Conservation (phyloP, 2,329 filamentous ascomycete species). For the Arthrobotrys entomopaga region DNA sequence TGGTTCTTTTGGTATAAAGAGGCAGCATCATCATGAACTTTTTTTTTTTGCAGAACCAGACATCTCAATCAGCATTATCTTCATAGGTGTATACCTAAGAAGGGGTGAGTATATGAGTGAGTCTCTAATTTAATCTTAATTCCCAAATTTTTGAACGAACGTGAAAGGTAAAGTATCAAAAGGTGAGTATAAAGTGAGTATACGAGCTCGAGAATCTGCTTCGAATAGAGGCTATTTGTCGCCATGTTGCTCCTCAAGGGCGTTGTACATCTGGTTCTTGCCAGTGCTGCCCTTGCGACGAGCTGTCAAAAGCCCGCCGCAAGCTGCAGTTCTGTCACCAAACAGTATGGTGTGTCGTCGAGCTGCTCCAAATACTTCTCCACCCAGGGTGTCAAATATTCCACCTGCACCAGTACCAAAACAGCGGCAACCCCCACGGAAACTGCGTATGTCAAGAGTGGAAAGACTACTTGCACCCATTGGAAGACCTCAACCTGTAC, state of each 20-base stretch:
- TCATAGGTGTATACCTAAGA: too few species aligned
- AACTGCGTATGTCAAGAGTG: conserved; percentile 10
- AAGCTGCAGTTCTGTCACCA: conserved; percentile 12
- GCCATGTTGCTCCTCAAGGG: conserved; percentile 9
- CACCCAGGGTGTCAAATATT: neutral
- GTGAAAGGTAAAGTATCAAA: too few species aligned
- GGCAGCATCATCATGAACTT: too few species aligned
- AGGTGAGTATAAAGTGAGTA: neutral
- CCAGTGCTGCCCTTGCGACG: neutral
- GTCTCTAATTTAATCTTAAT: too few species aligned
- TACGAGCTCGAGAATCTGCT: neutral
- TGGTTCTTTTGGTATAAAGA: too few species aligned
- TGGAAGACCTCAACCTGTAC: conserved; percentile 5
- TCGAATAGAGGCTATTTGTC: neutral
- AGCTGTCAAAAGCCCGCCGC: conserved; percentile 11
- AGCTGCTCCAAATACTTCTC: conserved; percentile 15
- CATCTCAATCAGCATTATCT: too few species aligned
- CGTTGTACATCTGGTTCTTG: conserved; percentile 8
- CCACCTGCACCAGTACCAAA: neutral
- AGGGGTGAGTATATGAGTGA: too few species aligned
- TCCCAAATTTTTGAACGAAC: too few species aligned
- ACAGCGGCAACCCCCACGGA: neutral
- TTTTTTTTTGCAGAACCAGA: too few species aligned
- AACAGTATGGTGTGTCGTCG: conserved; percentile 3
- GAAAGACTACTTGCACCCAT: conserved; percentile 14